Base-by-base conservation (phyloP, 1,139 yeast species). In the Candida anutae region DNA sequence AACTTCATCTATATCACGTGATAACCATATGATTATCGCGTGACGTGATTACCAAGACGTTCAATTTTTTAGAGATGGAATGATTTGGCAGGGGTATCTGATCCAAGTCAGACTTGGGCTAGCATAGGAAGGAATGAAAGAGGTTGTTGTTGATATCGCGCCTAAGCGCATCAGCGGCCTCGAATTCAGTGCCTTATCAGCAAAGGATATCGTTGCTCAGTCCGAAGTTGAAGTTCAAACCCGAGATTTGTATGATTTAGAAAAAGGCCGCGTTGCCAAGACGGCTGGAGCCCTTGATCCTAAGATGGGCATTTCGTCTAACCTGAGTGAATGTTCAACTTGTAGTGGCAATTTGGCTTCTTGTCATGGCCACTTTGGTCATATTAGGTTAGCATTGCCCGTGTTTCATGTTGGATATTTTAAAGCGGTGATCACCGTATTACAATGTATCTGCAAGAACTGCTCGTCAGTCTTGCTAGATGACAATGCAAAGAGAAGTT, bases 301-400 rank as follows among this genome's bases (percentile, higher is more conserved):
- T 18, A 69, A 71, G 32, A 85, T 93, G 96, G 99, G 99, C 50
- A 87, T 87, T 10, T 84, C 95, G 5, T 77, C 93, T 33, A 88
- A 87, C 43, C 61, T 81, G 17, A 64, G 75, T 15, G 94, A 82
- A 48, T 93, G 98, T 63, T 53, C 74, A 11, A 93, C 97, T 0
- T 93, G 99, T 58, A 87, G 77, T 43, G 97, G 97, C 6, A 78
- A 78, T 43, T 62, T 93, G 44, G 95, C 95, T 0, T 74, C 94
- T 2, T 93, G 99, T 53, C 96, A 90, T 56, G 99, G 99, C 30
- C 99, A 93, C 58, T 93, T 93, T 53, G 99, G 99, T 24, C 95
- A 93, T 48, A 75, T 93, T 38, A 74, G 85, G 42, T 67, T 93
- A 30, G 95, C 97, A 0, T 63, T 93, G 28, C 99, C 99, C 2